Conservation (phyloP, 2,329 filamentous ascomycete species). For the Apiospora koreana region DNA sequence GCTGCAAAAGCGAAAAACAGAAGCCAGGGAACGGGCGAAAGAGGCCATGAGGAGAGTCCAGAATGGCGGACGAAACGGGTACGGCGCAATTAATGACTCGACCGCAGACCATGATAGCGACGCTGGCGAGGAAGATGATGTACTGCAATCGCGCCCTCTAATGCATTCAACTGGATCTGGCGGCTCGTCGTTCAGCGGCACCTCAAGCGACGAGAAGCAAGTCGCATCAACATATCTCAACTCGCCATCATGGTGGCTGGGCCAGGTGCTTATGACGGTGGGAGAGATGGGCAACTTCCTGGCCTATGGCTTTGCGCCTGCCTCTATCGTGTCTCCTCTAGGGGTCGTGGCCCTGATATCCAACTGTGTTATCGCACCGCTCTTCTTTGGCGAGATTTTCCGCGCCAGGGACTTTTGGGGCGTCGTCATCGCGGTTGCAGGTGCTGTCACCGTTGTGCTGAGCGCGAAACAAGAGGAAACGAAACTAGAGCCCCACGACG, state of each 20-base stretch:
- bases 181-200: conserved; percentile 40
- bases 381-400: conserved; percentile 90
- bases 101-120: conserved; percentile 32
- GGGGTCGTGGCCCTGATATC: conserved; percentile 96
- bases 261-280: conserved; percentile 87
- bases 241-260: conserved; percentile 95
- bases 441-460: conserved; percentile 89
- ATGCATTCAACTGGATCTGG: conserved; percentile 50
- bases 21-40: conserved; percentile 55
- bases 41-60: conserved; percentile 51
- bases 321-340: conserved; percentile 93
- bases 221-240: conserved; percentile 73
- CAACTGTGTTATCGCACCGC: conserved; percentile 94
- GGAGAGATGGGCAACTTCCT: conserved; percentile 96
- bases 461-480: conserved; percentile 88
- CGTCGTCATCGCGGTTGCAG: conserved; percentile 81
- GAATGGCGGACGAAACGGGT: conserved; percentile 29
- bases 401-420: conserved; percentile 83
- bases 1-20: conserved; percentile 69
- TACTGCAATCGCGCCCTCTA: conserved; percentile 53
- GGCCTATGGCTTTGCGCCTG: conserved; percentile 95
- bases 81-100: conserved; percentile 27
- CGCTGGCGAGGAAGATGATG: conserved; percentile 27
- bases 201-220: conserved; percentile 37
- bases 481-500: conserved; percentile 86